Conservation (phyloP, 2,329 filamentous ascomycete genomes). For the Nannizzia gypsea region DNA sequence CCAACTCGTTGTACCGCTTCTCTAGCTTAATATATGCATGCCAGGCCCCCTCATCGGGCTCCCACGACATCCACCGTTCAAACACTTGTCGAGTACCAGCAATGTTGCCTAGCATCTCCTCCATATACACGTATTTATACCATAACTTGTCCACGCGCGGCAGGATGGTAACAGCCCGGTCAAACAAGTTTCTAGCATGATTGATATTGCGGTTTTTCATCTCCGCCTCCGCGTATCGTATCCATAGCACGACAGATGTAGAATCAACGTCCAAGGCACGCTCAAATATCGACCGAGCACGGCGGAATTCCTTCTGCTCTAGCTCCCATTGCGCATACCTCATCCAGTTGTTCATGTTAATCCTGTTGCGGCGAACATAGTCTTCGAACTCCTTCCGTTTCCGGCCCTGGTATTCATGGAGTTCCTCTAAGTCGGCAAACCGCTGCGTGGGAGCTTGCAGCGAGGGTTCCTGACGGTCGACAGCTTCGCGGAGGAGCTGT, state of each 20-base stretch:
- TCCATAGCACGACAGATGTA: slow-evolving; percentile 77
- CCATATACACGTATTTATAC: slow-evolving; percentile 99
- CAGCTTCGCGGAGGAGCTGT: slow-evolving; percentile 91
- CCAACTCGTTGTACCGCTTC: slow-evolving; percentile 86
- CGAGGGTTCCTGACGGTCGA: slow-evolving; percentile 83
- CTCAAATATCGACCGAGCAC: slow-evolving; percentile 88
- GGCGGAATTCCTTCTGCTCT: slow-evolving; percentile 92
- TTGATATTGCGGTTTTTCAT: slow-evolving; percentile 96
- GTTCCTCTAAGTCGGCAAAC: slow-evolving; percentile 91
- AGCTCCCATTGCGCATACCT: slow-evolving; percentile 95
- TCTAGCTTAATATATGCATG: slow-evolving; percentile 92
- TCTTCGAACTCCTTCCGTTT: slow-evolving; percentile 96
- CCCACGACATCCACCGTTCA: slow-evolving; percentile 97
- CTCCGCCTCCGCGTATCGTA: slow-evolving; percentile 88
- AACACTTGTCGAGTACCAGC: slow-evolving; percentile 87
- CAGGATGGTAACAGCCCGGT: slow-evolving; percentile 84
- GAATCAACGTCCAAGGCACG: slow-evolving; percentile 83
- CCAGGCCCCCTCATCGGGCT: slow-evolving; percentile 93
- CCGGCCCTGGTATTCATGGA: slow-evolving; percentile 92
- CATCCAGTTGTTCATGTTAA: slow-evolving; percentile 99
- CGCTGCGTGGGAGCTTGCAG: slow-evolving; percentile 86
- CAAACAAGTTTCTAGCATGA: slow-evolving; percentile 85
- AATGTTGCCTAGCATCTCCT: slow-evolving; percentile 93
- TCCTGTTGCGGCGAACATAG: slow-evolving; percentile 86
- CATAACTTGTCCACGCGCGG: slow-evolving; percentile 91